Evolutionary conservation across 2,329 filamentous ascomycete genomes (phyloP).

Genomic region (Apiospora pterosperma): DNA sequence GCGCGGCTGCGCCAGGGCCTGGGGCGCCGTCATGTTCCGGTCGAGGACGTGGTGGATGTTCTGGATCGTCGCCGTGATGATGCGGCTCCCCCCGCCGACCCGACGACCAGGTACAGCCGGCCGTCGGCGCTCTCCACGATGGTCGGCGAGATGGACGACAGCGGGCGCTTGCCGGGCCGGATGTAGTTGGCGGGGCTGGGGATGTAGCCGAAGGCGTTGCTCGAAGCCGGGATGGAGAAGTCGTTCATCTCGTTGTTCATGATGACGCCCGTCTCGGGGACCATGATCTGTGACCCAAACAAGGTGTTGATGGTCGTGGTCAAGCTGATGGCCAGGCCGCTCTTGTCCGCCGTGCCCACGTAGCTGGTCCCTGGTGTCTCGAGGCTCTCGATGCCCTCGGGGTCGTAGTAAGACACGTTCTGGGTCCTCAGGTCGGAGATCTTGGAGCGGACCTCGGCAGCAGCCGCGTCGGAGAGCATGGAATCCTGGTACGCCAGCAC

Average conservation of each 20-base stretch:
- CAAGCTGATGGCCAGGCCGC: slow-evolving; percentile 69
- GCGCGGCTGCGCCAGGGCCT: slow-evolving; percentile 66
- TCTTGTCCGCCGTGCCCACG: slow-evolving; percentile 63
- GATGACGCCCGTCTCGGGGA: slow-evolving; percentile 79
- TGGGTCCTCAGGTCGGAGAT: slow-evolving; percentile 39
- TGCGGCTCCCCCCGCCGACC: slow-evolving; percentile 81
- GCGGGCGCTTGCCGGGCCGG: slow-evolving; percentile 70
- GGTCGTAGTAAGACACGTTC: slow-evolving; percentile 41
- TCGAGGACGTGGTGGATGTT: slow-evolving; percentile 74
- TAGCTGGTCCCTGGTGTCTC: slow-evolving; percentile 68
- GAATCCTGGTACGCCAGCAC: slow-evolving; percentile 60
- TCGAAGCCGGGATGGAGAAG: slow-evolving; percentile 70
- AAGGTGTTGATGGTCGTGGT: slow-evolving; percentile 81
- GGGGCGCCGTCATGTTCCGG: slow-evolving; percentile 52
- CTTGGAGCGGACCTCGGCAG: slow-evolving; percentile 47
- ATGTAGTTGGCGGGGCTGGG: slow-evolving; percentile 74
- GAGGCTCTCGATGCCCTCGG: slow-evolving; percentile 41
- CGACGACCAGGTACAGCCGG: slow-evolving; percentile 67
- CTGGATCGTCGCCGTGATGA: slow-evolving; percentile 81
- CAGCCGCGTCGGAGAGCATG: slow-evolving; percentile 60
- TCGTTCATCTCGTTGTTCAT: slow-evolving; percentile 66
- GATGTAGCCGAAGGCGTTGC: slow-evolving; percentile 74
- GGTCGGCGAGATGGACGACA: slow-evolving; percentile 73
- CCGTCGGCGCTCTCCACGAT: slow-evolving; percentile 72
- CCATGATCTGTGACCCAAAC: slow-evolving; percentile 72